A percentile compares a stretch with the other conserved stretches of the same genome.
These are phyloP conservation scores for Apiospora phragmitis DNA, from an alignment of 2,329 filamentous ascomycete species.

Conservation along the genomic window DNA sequence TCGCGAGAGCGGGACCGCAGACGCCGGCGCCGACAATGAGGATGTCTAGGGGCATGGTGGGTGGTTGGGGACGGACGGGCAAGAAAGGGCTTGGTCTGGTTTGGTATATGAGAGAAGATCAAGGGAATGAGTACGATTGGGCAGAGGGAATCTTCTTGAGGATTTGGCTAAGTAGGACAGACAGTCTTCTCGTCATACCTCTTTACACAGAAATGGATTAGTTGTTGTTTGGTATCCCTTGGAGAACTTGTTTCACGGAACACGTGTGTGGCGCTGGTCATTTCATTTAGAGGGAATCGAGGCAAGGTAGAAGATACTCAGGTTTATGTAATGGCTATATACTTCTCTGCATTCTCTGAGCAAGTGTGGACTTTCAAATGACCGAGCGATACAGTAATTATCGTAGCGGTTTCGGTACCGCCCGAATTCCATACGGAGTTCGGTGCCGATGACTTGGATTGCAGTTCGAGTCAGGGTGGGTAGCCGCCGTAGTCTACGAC, in stretches of 20 bases:
- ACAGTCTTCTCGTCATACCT: background rate
- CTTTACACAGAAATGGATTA: background rate
- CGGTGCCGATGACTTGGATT: background rate
- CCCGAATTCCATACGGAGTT: background rate
- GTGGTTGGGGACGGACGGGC: background rate
- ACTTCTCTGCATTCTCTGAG: too few species aligned
- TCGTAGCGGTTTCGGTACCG: background rate
- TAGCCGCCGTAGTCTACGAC: background rate
- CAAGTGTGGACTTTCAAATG: too few species aligned
- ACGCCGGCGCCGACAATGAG: conserved; percentile 22
- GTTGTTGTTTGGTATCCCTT: background rate
- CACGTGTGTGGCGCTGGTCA: too few species aligned
- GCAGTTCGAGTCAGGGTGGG: background rate
- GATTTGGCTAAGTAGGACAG: too few species aligned
- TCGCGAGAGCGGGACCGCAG: conserved; percentile 22
- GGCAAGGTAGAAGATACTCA: too few species aligned
- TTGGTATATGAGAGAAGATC: too few species aligned
- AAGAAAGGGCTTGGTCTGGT: background rate
- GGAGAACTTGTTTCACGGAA: too few species aligned
- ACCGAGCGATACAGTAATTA: background rate
- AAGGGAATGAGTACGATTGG: too few species aligned
- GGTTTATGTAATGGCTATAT: too few species aligned
- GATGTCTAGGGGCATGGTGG: conserved; percentile 10
- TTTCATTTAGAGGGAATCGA: too few species aligned
- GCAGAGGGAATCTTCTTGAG: too few species aligned